Evolutionary conservation across 768 basidiomycete species (phyloP).

Genomic region (Trametes maxima): DNA sequence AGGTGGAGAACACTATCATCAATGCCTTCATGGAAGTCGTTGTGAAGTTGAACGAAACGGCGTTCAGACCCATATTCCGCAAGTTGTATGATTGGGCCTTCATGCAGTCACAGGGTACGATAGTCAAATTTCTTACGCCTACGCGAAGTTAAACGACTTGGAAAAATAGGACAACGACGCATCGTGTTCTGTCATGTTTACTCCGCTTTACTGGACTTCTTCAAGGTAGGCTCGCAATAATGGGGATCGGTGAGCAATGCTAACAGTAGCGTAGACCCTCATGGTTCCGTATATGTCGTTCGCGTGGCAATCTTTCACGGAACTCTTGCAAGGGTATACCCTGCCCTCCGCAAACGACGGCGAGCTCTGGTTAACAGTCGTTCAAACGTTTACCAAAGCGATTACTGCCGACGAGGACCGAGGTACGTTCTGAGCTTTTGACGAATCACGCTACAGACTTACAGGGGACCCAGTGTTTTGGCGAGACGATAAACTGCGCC

Average conservation of each 20-base stretch:
- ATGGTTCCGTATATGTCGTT: constrained; percentile 92
- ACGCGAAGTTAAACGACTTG: not conserved
- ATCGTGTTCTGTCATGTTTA: constrained; percentile 79
- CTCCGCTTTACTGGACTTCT: constrained; percentile 74
- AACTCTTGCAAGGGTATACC: constrained; percentile 57
- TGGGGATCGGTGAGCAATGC: not conserved
- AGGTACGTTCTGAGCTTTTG: constrained; percentile 47
- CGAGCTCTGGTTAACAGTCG: constrained; percentile 62
- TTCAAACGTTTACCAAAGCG: constrained; percentile 67
- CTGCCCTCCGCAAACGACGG: constrained; percentile 37
- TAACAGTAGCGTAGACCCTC: constrained; percentile 52
- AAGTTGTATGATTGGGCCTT: constrained; percentile 96
- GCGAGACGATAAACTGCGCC: constrained; percentile 78
- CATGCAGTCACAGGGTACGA: constrained; percentile 51
- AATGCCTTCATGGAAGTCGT: constrained; percentile 86
- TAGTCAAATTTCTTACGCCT: not conserved
- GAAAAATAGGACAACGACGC: constrained; percentile 46
- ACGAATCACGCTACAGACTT: not conserved
- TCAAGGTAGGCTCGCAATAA: constrained; percentile 63
- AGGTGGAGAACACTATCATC: constrained; percentile 61
- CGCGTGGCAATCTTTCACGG: constrained; percentile 66
- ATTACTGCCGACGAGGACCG: constrained; percentile 74
- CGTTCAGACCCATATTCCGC: constrained; percentile 91
- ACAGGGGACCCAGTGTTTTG: constrained; percentile 71
- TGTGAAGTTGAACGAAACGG: constrained; percentile 88